Evolutionary conservation across 2,329 filamentous ascomycete genomes (phyloP).

Genomic region (Aspergillus aculeatus): DNA sequence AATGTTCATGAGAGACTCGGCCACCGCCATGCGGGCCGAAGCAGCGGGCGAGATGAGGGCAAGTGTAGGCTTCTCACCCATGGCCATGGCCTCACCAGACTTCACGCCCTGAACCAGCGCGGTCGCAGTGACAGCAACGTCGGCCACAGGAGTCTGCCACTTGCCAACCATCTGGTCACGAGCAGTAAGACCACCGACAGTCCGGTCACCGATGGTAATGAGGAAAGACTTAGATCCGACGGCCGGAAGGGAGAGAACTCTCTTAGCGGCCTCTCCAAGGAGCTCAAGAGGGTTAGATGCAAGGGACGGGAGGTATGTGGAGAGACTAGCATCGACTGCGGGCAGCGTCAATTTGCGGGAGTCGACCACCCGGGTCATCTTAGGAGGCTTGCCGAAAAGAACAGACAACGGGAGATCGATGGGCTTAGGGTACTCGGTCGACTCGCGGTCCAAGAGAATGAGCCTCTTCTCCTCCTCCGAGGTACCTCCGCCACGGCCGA

Average conservation of each 20-base stretch:
- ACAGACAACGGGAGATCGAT: slow-evolving; percentile 89
- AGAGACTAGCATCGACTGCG: slow-evolving; percentile 72
- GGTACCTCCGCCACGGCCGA: slow-evolving; percentile 70
- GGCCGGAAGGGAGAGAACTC: slow-evolving; percentile 79
- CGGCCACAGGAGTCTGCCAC: slow-evolving; percentile 91
- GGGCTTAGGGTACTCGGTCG: slow-evolving; percentile 68
- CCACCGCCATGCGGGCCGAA: slow-evolving; percentile 94
- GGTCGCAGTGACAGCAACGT: slow-evolving; percentile 88
- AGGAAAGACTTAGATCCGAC: slow-evolving; percentile 97
- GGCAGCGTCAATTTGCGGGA: slow-evolving; percentile 67
- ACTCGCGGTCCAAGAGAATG: slow-evolving; percentile 78
- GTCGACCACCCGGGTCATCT: slow-evolving; percentile 71
- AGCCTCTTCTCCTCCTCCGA: slow-evolving; percentile 69
- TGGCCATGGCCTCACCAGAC: slow-evolving; percentile 94
- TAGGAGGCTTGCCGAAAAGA: slow-evolving; percentile 84
- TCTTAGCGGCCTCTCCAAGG: slow-evolving; percentile 69
- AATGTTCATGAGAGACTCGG: slow-evolving; percentile 88
- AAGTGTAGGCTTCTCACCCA: slow-evolving; percentile 87
- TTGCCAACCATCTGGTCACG: slow-evolving; percentile 95
- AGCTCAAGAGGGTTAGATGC: slow-evolving; percentile 47
- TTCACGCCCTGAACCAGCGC: slow-evolving; percentile 70
- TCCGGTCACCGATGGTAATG: slow-evolving; percentile 92
- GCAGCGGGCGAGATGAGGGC: slow-evolving; percentile 87
- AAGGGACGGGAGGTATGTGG: slow-evolving; percentile 61
- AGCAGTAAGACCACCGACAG: slow-evolving; percentile 82